Evolutionary conservation across 2,329 filamentous ascomycete species (phyloP).

Genomic region (Aspergillus sp.): DNA sequence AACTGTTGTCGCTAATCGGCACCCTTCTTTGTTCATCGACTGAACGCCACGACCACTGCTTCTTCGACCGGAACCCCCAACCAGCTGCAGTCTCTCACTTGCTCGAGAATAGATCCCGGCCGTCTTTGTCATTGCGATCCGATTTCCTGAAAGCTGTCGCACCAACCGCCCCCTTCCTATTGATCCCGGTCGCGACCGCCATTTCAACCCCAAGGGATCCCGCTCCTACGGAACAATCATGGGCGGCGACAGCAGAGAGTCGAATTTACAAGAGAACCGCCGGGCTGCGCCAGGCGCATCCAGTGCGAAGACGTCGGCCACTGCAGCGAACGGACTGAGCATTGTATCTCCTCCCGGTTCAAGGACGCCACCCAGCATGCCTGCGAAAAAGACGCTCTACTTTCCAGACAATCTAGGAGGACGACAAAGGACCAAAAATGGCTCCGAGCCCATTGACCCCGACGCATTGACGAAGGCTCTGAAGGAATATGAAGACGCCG

Average conservation of each 20-base stretch:
- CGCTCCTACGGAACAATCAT: conserved; percentile 13
- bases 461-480: conserved; percentile 59
- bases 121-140: conserved; percentile 11
- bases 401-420: conserved; percentile 29
- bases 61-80: conserved; percentile 10
- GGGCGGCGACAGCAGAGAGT: conserved; percentile 20
- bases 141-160: conserved; percentile 18
- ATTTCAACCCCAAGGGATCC: conserved; percentile 8
- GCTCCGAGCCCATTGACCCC: conserved; percentile 57
- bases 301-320: conserved; percentile 20
- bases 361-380: conserved; percentile 59
- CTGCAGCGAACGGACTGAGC: conserved; percentile 25
- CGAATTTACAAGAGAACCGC: conserved; percentile 17
- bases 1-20: conserved; percentile 18
- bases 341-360: conserved; percentile 54
- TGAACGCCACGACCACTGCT: conserved; percentile 9
- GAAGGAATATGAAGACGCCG: conserved; percentile 59
- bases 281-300: conserved; percentile 16
- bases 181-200: conserved; percentile 16
- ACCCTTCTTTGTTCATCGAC: conserved; percentile 22
- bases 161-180: conserved; percentile 12
- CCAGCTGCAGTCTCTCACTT: background rate
- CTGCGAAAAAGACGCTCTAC: conserved; percentile 44
- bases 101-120: background rate
- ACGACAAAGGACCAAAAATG: conserved; percentile 26